Evolutionary conservation across 805 yeast species (phyloP), one percentile per base, ranked within the genome.

Genomic region (Barnettozyma pratensis): DNA sequence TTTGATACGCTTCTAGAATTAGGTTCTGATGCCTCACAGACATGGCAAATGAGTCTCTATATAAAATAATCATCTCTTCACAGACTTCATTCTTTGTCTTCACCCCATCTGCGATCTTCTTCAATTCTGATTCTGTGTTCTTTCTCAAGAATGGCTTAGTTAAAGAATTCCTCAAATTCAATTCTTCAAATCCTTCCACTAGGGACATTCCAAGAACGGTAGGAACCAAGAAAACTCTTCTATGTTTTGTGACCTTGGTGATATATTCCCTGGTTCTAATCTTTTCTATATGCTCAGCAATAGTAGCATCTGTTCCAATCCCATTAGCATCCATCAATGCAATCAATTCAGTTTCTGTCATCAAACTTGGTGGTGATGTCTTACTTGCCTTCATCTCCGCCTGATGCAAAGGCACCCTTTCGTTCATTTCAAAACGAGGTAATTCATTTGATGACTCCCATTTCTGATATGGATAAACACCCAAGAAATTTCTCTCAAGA

Each of bases 241-340:
- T 68, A 7, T 54, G 54, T 51, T 67, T 71, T 19, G 44, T 46
- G 8, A 73, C 70, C 41, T 72, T 81, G 14, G 65, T 67, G 5
- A 87, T 78, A 59, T 91, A 95, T 19, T 81, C 80, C 46, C 99
- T 68, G 9, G 65, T 64, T 30, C 77, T 68, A 39, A 94, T 81
- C 61, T 87, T 91, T 49, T 86, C 90, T 37, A 94, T 94, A 66
- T 94, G 99, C 39, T 94, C 99, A 0, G 98, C 99, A 66, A 94
- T 95, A 0, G 99, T 94, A 1, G 99, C 99, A 70, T 94, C 99
- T 0, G 99, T 94, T 3, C 99, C 99, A 41, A 94, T 94, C 0
- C 98, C 98, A 65, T 94, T 94, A 9, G 82, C 87, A 69, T 95
- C 98, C 99, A 94, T 94, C 42, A 94, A 69, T 8, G 88, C 84